Conservation (phyloP, 2,329 filamentous ascomycete species). For the Verticillium alfalfae region DNA sequence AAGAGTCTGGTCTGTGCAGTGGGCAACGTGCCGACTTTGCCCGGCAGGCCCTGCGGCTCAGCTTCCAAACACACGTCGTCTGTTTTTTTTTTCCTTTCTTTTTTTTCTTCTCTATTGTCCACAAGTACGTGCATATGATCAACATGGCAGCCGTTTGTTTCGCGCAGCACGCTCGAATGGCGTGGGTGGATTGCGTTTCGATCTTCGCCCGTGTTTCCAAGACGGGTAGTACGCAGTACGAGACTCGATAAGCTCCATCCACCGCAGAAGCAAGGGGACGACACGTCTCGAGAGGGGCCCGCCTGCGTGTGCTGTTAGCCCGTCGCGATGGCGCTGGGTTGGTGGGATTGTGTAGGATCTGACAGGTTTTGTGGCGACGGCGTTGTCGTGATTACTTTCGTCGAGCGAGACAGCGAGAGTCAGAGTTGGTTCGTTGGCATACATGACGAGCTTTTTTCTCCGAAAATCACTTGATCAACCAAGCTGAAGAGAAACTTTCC, state of each 20-base stretch:
- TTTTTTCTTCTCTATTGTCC: neutral
- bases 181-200: neutral
- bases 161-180: neutral
- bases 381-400: neutral
- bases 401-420: neutral
- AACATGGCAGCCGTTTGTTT: neutral
- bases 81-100: neutral
- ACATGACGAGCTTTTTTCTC: neutral
- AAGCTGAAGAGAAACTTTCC: too few relatives aligned
- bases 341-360: neutral
- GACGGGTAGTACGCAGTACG: neutral
- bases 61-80: too few relatives aligned
- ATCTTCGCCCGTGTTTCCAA: neutral
- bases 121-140: too few relatives aligned
- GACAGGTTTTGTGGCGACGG: neutral
- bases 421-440: neutral
- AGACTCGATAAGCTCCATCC: neutral
- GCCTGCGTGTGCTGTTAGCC: neutral
- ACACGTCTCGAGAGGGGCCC: neutral
- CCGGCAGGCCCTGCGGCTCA: neutral
- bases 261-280: neutral
- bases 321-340: neutral
- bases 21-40: neutral
- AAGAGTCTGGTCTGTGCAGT: neutral
- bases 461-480: neutral